Base-by-base conservation (phyloP, 495 filamentous ascomycete species). In the Penicillium lagena region DNA sequence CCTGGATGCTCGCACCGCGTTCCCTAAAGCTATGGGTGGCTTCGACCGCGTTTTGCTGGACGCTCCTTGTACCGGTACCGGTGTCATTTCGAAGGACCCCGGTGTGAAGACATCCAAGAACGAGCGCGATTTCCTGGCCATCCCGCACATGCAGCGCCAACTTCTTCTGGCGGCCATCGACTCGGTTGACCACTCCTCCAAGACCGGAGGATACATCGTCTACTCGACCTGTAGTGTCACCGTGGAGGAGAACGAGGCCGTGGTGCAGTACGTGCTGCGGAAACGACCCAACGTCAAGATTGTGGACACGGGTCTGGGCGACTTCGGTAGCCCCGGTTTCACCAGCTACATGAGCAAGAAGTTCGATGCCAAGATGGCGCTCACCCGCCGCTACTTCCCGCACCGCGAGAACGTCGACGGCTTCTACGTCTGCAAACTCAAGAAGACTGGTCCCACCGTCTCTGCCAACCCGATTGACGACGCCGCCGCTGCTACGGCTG, bases 381-480 rank as follows among this genome's bases (percentile, higher is more conserved):
- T 89, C 54, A 91, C 91, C 12, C 77, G 88, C 40, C 76, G 94
- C 41, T 98, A 87, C 67, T 97, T 96, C 66, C 91, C 91, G 1
- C 91, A 97, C 54, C 76, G 87, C 35, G 90, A 91, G 72, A 98
- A 98, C 70, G 87, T 98, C 22, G 93, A 98, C 52, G 93, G 93
- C 42, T 98, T 98, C 82, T 98, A 94, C 62, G 93, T 97, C 45
- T 85, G 87, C 57, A 98, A 97, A 67, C 83, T 98, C 60, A 91
- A 94, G 70, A 98, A 98, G 79, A 79, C 77, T 28, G 93, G 79
- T 10, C 86, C 85, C 0, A 86, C 83, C 10, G 80, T 85, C 0
- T 66, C 68, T 29, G 76, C 75, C 32, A 73, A 78, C 46, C 57
- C 68, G 13, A 66, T 52, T 12, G 62, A 57, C 12, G 64, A 47